A percentile compares a stretch with the other conserved stretches of the same genome.
phyloP scores from a whole-genome alignment of 2,329 filamentous ascomycete genomes.

The Hypoxylon sp. region DNA sequence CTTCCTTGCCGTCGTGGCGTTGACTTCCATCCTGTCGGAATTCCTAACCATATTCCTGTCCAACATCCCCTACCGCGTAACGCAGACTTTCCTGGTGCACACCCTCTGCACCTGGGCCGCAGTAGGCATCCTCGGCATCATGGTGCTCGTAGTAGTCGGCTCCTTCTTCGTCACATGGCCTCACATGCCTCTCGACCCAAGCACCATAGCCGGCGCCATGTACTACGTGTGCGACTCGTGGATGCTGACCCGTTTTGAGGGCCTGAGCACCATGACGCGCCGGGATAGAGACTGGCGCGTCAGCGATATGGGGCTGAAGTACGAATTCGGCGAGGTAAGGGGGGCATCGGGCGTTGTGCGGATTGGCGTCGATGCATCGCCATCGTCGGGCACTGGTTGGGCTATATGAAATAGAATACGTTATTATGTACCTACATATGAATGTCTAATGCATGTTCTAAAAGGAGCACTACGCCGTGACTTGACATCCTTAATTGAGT shows the following conservation, averaged over 20 bases:
- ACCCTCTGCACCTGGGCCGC: conserved; percentile 52
- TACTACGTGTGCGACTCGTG: conserved; percentile 53
- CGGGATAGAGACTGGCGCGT: conserved; percentile 51
- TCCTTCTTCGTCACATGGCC: conserved; percentile 54
- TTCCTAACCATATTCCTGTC: conserved; percentile 55
- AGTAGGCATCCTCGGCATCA: conserved; percentile 52
- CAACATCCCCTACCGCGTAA: conserved; percentile 56
- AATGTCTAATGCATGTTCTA: conserved; percentile 8
- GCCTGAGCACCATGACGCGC: conserved; percentile 47
- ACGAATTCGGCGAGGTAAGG: conserved; percentile 52
- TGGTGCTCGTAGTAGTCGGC: conserved; percentile 53
- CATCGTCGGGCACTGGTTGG: conserved; percentile 21
- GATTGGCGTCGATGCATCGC: conserved; percentile 48
- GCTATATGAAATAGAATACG: conserved; percentile 13
- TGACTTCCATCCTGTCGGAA: conserved; percentile 54
- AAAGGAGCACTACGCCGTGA: neutral
- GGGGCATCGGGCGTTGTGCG: conserved; percentile 48
- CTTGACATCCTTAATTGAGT: neutral
- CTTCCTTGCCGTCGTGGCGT: conserved; percentile 52
- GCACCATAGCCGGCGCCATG: conserved; percentile 54
- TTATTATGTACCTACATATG: neutral
- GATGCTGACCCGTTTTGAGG: conserved; percentile 52
- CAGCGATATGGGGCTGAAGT: conserved; percentile 48
- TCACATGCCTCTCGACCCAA: conserved; percentile 55
- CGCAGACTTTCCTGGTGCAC: conserved; percentile 52